Percentiles rank a stretch among this genome's conserved stretches.
Evolutionary conservation across 2,329 filamentous ascomycete genomes (phyloP).

Genomic region (Exophiala bonariae): DNA sequence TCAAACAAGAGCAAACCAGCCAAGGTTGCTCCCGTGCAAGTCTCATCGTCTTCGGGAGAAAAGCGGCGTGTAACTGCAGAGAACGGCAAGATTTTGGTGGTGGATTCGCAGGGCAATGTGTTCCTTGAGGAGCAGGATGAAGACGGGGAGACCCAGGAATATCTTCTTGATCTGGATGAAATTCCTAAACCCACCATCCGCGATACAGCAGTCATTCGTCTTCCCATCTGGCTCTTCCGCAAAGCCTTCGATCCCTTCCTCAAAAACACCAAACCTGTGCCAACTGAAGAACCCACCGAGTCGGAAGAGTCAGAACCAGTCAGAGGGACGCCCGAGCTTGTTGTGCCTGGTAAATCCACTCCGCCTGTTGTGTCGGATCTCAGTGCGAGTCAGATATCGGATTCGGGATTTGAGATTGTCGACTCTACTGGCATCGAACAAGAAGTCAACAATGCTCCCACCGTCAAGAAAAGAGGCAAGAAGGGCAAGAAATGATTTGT

Average conservation of each 20-base stretch:
- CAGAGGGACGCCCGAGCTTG: conserved; percentile 2
- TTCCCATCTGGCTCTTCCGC: conserved; percentile 73
- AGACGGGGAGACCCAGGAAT: conserved; percentile 80
- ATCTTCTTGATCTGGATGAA: conserved; percentile 84
- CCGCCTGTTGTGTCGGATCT: conserved; percentile 5
- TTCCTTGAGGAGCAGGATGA: conserved; percentile 91
- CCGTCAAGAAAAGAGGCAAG: conserved; percentile 26
- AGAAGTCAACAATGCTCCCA: conserved; percentile 17
- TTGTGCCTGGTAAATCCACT: conserved; percentile 12
- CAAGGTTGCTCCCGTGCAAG: conserved; percentile 38
- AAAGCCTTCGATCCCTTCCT: conserved; percentile 52
- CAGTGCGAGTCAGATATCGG: conserved; percentile 26
- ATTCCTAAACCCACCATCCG: conserved; percentile 72
- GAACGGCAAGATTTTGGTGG: conserved; percentile 92
- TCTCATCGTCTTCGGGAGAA: conserved; percentile 66
- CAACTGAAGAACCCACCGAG: conserved; percentile 7
- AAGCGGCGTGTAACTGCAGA: conserved; percentile 88
- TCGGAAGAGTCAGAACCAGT: conserved; percentile 5
- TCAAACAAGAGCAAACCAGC: conserved; percentile 50
- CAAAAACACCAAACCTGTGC: conserved; percentile 40
- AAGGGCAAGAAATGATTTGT: conserved; percentile 22
- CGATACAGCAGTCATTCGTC: conserved; percentile 78
- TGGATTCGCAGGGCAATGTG: conserved; percentile 88
- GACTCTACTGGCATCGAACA: conserved; percentile 25
- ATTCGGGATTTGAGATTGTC: conserved; percentile 29